Percentiles rank a stretch among this genome's conserved stretches.
Evolutionary conservation across 345 rosid genomes (phyloP).

Genomic region (Crucihimalaya himalaica): DNA sequence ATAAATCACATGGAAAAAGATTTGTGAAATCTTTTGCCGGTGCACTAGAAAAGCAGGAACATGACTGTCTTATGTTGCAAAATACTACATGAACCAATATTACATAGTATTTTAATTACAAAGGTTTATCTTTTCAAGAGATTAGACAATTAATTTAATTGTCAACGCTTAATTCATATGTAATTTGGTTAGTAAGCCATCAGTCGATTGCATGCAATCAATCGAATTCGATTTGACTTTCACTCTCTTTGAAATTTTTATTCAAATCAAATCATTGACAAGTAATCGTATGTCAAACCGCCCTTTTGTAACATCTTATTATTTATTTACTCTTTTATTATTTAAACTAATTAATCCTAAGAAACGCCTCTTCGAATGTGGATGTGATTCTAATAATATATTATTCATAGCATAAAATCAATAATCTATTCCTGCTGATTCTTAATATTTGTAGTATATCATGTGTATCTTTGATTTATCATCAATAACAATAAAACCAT

Average conservation of each 20-base stretch:
- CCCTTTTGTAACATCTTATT: conserved; percentile 19
- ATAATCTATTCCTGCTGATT: conserved; percentile 9
- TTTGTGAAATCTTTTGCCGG: conserved; percentile 45
- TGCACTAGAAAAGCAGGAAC: conserved; percentile 44
- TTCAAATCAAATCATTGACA: conserved; percentile 37
- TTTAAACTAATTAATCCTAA: not conserved
- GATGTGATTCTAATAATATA: not conserved
- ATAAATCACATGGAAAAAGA: conserved; percentile 42
- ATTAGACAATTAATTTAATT: conserved; percentile 10
- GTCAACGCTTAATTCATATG: conserved; percentile 37
- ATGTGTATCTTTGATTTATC: not conserved
- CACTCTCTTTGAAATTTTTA: conserved; percentile 2
- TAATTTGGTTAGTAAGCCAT: conserved; percentile 38
- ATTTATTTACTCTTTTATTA: not conserved
- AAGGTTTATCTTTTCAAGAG: conserved; percentile 15
- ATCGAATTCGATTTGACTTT: conserved; percentile 34
- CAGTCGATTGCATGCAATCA: conserved; percentile 28
- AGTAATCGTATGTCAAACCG: conserved; percentile 38
- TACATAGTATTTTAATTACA: not conserved
- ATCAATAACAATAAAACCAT: not conserved
- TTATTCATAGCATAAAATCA: conserved; percentile 1
- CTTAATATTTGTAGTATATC: not conserved
- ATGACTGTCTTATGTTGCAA: conserved; percentile 41
- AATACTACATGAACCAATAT: conserved; percentile 21
- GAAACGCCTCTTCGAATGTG: conserved; percentile 32